Evolutionary conservation across 2,329 filamentous ascomycete species (phyloP).

Genomic region (Arthrobotrys megalospora): DNA sequence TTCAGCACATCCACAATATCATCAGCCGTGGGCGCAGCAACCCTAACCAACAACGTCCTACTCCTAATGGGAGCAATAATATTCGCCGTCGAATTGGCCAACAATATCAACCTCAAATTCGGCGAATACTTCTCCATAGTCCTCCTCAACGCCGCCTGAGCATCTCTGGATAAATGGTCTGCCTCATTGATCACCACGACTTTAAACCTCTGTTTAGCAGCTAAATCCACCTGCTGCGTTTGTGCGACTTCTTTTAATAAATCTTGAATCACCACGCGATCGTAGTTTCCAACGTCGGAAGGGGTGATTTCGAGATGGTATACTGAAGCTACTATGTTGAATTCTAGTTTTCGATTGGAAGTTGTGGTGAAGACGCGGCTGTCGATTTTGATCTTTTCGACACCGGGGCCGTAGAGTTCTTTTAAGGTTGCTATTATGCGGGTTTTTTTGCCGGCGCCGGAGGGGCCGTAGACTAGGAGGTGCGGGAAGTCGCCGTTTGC

Average conservation of each 20-base stretch:
- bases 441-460: constrained; percentile 97
- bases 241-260: constrained; percentile 97
- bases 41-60: constrained; percentile 89
- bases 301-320: constrained; percentile 99
- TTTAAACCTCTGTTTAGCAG: constrained; percentile 93
- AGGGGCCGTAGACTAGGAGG: constrained; percentile 95
- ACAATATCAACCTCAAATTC: constrained; percentile 88
- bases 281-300: constrained; percentile 95
- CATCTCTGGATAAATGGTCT: constrained; percentile 92
- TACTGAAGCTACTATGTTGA: constrained; percentile 97
- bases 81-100: constrained; percentile 96
- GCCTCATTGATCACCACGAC: constrained; percentile 99
- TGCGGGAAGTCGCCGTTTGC: constrained; percentile 98
- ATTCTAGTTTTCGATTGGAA: constrained; percentile 96
- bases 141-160: constrained; percentile 90
- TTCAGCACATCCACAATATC: constrained; percentile 86
- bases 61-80: constrained; percentile 99
- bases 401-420: constrained; percentile 92
- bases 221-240: constrained; percentile 97
- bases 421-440: constrained; percentile 95
- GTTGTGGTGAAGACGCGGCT: constrained; percentile 95
- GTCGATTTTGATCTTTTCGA: constrained; percentile 99
- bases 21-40: constrained; percentile 86
- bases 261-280: constrained; percentile 95
- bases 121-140: constrained; percentile 99